A percentile compares a stretch with the other conserved stretches of the same genome.
Evolutionary conservation across 2,329 filamentous ascomycete genomes (phyloP).

Genomic region (Spiromastix sp.): DNA sequence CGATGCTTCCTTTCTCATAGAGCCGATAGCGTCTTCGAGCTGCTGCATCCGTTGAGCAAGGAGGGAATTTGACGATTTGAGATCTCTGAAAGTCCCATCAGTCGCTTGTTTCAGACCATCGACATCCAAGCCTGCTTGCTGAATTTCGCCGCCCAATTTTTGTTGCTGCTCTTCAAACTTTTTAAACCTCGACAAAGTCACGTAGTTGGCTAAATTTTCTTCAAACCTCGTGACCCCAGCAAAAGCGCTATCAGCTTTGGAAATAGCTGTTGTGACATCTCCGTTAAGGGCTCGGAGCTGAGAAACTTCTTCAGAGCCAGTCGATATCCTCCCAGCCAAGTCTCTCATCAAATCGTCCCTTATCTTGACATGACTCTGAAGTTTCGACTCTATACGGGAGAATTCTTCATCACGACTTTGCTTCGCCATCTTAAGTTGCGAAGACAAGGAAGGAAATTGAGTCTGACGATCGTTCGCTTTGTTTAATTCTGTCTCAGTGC

Average conservation of each 20-base stretch:
- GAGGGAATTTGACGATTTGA: not conserved
- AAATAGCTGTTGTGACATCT: not conserved
- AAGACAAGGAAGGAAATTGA: conserved; percentile 17
- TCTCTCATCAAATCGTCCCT: conserved; percentile 7
- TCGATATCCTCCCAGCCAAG: not conserved
- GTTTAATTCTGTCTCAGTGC: conserved; percentile 27
- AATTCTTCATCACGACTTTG: conserved; percentile 15
- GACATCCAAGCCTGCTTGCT: not conserved
- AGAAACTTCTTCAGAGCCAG: not conserved
- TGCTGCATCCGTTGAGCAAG: not conserved
- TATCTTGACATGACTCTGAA: conserved; percentile 11
- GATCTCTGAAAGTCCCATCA: not conserved
- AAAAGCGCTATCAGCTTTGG: too few species aligned
- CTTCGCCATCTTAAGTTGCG: conserved; percentile 13
- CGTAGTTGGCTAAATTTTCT: not conserved
- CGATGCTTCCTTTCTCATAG: not conserved
- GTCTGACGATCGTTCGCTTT: conserved; percentile 12
- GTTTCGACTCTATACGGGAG: conserved; percentile 13
- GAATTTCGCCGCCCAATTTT: not conserved
- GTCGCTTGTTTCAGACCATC: not conserved
- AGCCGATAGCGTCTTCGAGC: not conserved
- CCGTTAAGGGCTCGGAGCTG: not conserved
- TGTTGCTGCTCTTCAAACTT: not conserved
- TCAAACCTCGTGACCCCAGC: too few species aligned
- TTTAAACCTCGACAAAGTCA: too few species aligned